Conservation (phyloP, 306 rosid species). For the Fagus sylvatica region DNA sequence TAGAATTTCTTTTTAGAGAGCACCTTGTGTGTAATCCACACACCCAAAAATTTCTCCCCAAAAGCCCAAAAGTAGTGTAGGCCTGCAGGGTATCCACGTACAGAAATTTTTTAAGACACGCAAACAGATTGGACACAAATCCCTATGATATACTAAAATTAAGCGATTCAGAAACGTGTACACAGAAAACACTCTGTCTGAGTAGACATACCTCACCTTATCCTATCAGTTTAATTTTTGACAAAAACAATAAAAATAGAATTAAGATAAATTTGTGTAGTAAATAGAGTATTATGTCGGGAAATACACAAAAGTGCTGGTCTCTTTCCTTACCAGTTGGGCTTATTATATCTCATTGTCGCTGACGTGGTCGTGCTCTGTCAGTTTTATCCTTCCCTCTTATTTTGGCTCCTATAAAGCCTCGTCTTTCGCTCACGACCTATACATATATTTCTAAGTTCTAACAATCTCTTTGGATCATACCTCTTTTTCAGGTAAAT, state of each 20-base stretch:
- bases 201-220: background rate
- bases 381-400: slow-evolving; percentile 37
- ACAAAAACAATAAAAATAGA: background rate
- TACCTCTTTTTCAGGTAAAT: slow-evolving; percentile 16
- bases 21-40: too few species aligned
- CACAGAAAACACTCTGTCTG: background rate
- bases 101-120: too few species aligned
- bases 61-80: too few species aligned
- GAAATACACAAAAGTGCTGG: slow-evolving; percentile 2
- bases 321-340: background rate
- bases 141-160: too few species aligned
- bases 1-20: too few species aligned
- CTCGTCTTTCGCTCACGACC: background rate
- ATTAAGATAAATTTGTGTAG: background rate
- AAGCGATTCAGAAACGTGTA: too few species aligned
- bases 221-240: background rate
- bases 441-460: background rate
- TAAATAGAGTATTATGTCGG: background rate
- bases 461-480: slow-evolving; percentile 8
- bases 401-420: slow-evolving; percentile 39
- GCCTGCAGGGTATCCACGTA: too few species aligned
- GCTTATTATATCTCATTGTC: slow-evolving; percentile 12
- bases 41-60: too few species aligned
- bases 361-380: slow-evolving; percentile 38
- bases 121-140: too few species aligned